Evolutionary conservation across 148 eudicot genomes (phyloP), one percentile per base, ranked within the genome.

Genomic region (Amaranthus cruentus): DNA sequence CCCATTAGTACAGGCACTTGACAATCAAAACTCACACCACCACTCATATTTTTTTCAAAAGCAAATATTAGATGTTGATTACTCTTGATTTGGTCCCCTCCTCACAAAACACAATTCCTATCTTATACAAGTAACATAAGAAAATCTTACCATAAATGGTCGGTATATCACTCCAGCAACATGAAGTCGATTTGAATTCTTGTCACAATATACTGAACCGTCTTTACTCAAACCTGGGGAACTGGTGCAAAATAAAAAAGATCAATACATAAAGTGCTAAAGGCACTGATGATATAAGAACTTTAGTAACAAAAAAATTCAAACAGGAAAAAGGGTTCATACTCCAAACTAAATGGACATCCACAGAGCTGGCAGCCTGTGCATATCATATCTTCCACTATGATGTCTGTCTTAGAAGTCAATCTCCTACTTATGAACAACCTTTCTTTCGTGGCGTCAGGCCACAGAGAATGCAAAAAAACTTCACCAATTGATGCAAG

Each of bases 281-380:
- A 14, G 49, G 56, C 43, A 52, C 58, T 72, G 51, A 56, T 38
- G 1, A 38, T 9, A 0, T 47, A 18, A 59, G 14, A 62, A 10
- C 1, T 44, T 57, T 49, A 6, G 62, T 8, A 46, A 12, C 15
- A 13, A 15, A 48, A 15, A 18, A 47, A 62, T 53, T 5, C 49
- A 56, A 64, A 58, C 4, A 54, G 55, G 56, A 28, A 28, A 47
- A 4, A 68, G 47, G 8, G 0, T 67, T 44, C 69, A 62, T 57
- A 77, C 76, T 79, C 85, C 7, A 82, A 78, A 83, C 78, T 71
- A 74, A 85, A 76, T 55, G 89, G 89, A 55, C 77, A 68, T 51
- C 94, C 94, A 59, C 96, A 93, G 38, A 81, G 70, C 68, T 83
- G 87, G 83, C 96, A 93, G 75, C 98, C 98, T 62, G 82, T 82